phyloP scores from a whole-genome alignment of 148 eudicot species.

The Rhododendron simsii region DNA sequence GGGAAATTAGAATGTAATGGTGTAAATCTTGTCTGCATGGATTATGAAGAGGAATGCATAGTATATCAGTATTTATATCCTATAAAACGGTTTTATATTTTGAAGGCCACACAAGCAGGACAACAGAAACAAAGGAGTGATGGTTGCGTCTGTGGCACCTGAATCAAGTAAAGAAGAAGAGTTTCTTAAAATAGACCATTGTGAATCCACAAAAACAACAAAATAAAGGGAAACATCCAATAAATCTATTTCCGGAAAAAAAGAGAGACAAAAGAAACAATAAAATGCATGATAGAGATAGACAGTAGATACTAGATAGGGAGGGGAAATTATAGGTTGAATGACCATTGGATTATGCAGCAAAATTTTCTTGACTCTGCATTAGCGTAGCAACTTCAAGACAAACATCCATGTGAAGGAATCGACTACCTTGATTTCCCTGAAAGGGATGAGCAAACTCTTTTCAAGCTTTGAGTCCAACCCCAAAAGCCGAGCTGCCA shows the following conservation, averaged over 20 bases:
- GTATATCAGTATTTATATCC: neutral
- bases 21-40: neutral
- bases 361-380: neutral
- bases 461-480: slow-evolving; percentile 83
- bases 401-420: neutral
- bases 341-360: neutral
- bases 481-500: slow-evolving; percentile 76
- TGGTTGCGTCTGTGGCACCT: neutral
- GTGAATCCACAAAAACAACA: neutral
- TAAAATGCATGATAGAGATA: neutral
- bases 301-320: neutral
- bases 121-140: neutral
- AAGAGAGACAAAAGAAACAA: slow-evolving; percentile 1
- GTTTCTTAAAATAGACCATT: neutral
- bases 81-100: neutral
- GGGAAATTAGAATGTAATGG: neutral
- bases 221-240: neutral
- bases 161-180: neutral
- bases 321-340: neutral
- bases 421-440: slow-evolving; percentile 83
- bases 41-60: neutral
- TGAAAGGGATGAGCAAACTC: slow-evolving; percentile 92
- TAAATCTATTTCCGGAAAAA: too few relatives aligned
- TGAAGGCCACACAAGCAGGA: neutral
- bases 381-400: neutral